These are phyloP conservation scores for Daedaleopsis nitida DNA, from an alignment of 768 basidiomycete species.

Conservation along the genomic window DNA sequence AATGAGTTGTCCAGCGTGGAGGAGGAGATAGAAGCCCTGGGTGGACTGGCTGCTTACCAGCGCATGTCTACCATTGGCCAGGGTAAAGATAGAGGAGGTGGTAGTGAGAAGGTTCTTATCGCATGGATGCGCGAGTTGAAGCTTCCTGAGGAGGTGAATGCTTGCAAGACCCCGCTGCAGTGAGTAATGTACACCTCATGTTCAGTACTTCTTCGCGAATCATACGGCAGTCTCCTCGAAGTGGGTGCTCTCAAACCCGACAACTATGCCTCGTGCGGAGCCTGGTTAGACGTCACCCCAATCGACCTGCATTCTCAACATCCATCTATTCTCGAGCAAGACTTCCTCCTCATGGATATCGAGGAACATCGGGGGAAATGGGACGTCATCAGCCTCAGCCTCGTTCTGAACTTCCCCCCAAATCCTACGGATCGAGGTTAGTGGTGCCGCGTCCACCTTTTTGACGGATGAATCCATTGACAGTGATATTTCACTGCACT, in stretches of 20 bases:
- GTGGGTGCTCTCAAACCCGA: constrained; percentile 86
- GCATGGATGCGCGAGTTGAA: constrained; percentile 68
- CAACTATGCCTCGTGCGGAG: constrained; percentile 66
- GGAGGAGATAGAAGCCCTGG: constrained; percentile 63
- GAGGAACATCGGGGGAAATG: constrained; percentile 56
- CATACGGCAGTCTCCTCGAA: constrained; percentile 69
- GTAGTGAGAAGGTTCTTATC: constrained; percentile 81
- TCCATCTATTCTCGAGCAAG: constrained; percentile 80
- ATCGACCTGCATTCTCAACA: constrained; percentile 88
- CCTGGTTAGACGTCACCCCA: constrained; percentile 74
- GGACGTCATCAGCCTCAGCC: constrained; percentile 82
- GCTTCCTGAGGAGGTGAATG: constrained; percentile 10
- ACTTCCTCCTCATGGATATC: constrained; percentile 71
- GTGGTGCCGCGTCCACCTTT: neutral
- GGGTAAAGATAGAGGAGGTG: constrained; percentile 79
- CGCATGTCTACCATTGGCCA: constrained; percentile 83
- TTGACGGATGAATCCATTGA: neutral
- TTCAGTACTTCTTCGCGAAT: neutral
- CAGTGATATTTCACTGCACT: too few species aligned
- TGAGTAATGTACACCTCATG: constrained; percentile 33
- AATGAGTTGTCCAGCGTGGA: constrained; percentile 55
- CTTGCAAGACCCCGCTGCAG: constrained; percentile 32
- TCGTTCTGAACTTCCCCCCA: constrained; percentile 90
- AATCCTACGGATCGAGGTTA: constrained; percentile 74
- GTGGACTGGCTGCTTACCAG: constrained; percentile 82